Percentiles rank a stretch among this genome's conserved stretches.
Evolutionary conservation across 352 stramenopile genomes (phyloP).

Genomic region (Phytophthora fragariaefolia): DNA sequence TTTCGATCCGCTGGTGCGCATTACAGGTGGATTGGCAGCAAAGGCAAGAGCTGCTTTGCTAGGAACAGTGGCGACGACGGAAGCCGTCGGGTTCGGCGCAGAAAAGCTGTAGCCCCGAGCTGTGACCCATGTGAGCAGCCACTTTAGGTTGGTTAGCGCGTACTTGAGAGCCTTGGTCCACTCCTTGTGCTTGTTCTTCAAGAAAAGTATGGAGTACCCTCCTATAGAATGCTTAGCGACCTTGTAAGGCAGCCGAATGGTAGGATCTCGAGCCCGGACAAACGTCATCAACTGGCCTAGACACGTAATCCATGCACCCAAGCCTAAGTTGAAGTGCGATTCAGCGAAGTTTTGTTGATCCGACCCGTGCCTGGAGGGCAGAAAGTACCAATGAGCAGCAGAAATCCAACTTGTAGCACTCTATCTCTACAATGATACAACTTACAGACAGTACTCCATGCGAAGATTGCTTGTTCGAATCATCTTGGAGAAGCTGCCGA

Average conservation of each 20-base stretch:
- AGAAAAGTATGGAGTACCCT: constrained; percentile 70
- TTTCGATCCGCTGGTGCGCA: constrained; percentile 24
- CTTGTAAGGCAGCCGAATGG: constrained; percentile 83
- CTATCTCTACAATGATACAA: constrained; percentile 25
- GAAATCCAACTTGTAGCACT: constrained; percentile 8
- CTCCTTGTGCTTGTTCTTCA: constrained; percentile 84
- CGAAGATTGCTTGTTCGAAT: constrained; percentile 75
- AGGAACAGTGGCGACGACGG: background rate
- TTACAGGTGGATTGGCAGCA: constrained; percentile 15
- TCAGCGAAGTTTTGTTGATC: constrained; percentile 87
- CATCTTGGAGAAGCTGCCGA: constrained; percentile 90
- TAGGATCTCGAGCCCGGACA: constrained; percentile 60
- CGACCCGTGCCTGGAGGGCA: constrained; percentile 71
- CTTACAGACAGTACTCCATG: constrained; percentile 87
- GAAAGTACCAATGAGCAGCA: constrained; percentile 26
- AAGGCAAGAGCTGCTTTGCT: constrained; percentile 30
- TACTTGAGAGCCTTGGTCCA: constrained; percentile 91
- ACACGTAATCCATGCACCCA: constrained; percentile 83
- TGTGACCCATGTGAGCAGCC: constrained; percentile 77
- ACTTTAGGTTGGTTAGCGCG: constrained; percentile 87
- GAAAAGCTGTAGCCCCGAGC: constrained; percentile 41
- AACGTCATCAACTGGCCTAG: constrained; percentile 70
- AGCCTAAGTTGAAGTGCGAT: constrained; percentile 86
- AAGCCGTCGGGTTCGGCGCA: constrained; percentile 5
- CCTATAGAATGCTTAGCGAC: constrained; percentile 76